Evolutionary conservation across 2,329 filamentous ascomycete species (phyloP).

Genomic region (Claviceps pazoutovae): DNA sequence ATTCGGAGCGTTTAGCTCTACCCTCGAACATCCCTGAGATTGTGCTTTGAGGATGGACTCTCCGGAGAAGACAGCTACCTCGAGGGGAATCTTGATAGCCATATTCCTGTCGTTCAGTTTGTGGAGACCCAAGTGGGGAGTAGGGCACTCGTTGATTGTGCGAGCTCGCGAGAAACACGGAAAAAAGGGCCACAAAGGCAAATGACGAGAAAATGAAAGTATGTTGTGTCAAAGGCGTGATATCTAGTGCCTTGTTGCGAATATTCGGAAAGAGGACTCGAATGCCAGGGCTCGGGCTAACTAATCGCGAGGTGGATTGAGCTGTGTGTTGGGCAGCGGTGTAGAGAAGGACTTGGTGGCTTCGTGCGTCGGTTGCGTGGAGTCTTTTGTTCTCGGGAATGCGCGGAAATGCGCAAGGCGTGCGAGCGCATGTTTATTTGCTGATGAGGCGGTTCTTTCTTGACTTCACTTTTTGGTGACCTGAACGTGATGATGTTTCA

Average conservation of each 20-base stretch:
- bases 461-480: background rate
- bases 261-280: background rate
- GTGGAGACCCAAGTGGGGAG: background rate
- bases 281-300: background rate
- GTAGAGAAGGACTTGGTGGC: background rate
- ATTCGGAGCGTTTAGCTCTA: slow-evolving; percentile 38
- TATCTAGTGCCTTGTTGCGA: background rate
- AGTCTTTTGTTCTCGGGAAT: background rate
- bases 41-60: slow-evolving; percentile 25
- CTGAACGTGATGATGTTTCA: too few relatives aligned
- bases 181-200: background rate
- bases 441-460: background rate
- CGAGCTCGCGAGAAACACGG: background rate
- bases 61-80: slow-evolving; percentile 40
- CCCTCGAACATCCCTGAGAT: slow-evolving; percentile 29
- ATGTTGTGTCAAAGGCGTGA: background rate
- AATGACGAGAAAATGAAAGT: background rate
- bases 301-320: background rate
- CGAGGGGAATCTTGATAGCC: slow-evolving; percentile 22
- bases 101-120: background rate
- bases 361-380: background rate
- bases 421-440: background rate
- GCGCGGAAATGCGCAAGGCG: background rate
- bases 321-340: background rate
- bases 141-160: background rate